A percentile compares a stretch with the other conserved stretches of the same genome.
phyloP scores from a whole-genome alignment of 352 stramenopile species.

The Globisporangium iwayamae region DNA sequence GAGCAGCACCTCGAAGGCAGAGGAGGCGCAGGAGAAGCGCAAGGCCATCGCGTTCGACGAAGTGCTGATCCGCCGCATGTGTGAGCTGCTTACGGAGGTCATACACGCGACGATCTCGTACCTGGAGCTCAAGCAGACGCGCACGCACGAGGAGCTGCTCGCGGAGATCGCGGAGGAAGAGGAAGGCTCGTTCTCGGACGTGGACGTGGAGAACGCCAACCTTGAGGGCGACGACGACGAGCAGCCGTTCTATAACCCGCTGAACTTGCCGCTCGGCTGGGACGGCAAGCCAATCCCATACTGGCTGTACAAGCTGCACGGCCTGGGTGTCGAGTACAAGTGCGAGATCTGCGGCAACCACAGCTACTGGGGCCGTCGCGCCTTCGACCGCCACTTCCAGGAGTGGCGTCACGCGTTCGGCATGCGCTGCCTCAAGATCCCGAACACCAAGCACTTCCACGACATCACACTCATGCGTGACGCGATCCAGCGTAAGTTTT shows the following conservation, averaged over 20 bases:
- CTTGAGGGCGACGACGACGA: conserved; percentile 91
- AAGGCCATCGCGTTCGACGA: conserved; percentile 67
- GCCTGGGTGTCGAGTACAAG: conserved; percentile 97
- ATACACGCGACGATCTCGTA: conserved; percentile 83
- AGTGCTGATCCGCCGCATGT: conserved; percentile 63
- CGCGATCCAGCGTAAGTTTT: conserved; percentile 68
- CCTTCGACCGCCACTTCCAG: conserved; percentile 98
- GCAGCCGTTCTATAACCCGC: conserved; percentile 98
- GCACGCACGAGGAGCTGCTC: conserved; percentile 84
- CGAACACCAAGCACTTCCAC: conserved; percentile 99
- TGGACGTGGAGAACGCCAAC: conserved; percentile 67
- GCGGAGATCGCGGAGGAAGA: conserved; percentile 86
- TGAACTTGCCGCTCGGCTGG: conserved; percentile 98
- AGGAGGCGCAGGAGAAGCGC: conserved; percentile 23
- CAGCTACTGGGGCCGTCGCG: conserved; percentile 95
- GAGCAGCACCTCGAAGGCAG: conserved; percentile 5
- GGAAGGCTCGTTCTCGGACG: conserved; percentile 76
- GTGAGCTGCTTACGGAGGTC: conserved; percentile 80
- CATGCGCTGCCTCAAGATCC: conserved; percentile 98
- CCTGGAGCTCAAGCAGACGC: conserved; percentile 84
- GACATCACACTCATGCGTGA: conserved; percentile 98
- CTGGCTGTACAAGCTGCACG: conserved; percentile 99
- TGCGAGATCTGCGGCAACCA: conserved; percentile 99
- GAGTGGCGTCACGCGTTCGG: conserved; percentile 97
- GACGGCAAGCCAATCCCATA: conserved; percentile 99